Evolutionary conservation across 768 basidiomycete genomes (phyloP), one percentile per base, ranked within the genome.

Genomic region (Boletus rufocinnamomeus): DNA sequence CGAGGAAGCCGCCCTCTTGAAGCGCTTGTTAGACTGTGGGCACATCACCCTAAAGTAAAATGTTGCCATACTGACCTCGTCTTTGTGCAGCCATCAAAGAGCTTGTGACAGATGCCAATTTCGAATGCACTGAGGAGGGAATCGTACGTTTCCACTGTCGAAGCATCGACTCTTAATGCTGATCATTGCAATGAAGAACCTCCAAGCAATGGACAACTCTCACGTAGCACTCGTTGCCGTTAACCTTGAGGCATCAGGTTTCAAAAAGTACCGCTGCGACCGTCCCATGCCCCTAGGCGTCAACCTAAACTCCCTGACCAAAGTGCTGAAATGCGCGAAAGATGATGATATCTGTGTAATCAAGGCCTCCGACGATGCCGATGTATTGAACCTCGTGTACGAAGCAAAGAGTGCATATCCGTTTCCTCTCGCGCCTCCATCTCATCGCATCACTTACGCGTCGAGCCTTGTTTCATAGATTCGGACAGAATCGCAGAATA

Each of bases 161-260:
- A 30, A 19, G 3, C 6, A 10, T 2, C 14, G 0, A 19, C 0
- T 40, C 41, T 30, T 8, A 3, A 17, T 6, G 9, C 40, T 69
- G 23, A 63, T 23, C 40, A 1, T 41, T 0, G 27, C 9, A 8
- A 27, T n/a, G 5, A 51, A 87, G 87, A 85, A 85, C 54, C 83
- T 99, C 6, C 96, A 98, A 79, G 97, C 96, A 4, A 99, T 98
- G 96, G 97, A 98, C 79, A 98, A 98, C 82, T 97, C 96, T 3
- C 96, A 98, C 75, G 96, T 99, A 68, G 97, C 96, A 1, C 90
- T 98, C 64, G 96, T 99, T 41, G 79, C 93, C 9, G 93, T 97
- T 48, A 83, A 89, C 60, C 83, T 99, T 32, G 77, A 88, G 41
- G 83, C 85, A 1, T 77, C 82, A 0, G 93, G 92, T 34, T 98